phyloP scores from a whole-genome alignment of 306 rosid species.

The Astragalus membranaceus region DNA sequence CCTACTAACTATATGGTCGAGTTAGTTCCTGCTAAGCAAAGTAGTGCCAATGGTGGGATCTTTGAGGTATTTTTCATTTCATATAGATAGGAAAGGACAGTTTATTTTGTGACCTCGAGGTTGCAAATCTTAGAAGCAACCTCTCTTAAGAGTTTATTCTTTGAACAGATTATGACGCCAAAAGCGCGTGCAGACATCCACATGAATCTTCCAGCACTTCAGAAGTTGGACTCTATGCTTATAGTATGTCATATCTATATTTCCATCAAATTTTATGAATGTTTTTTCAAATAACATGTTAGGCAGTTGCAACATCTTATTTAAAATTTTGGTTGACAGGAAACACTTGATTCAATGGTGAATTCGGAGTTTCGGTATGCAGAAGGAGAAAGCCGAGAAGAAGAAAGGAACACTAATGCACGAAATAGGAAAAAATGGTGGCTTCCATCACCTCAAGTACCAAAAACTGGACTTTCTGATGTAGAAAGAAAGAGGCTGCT shows the following conservation, averaged over 20 bases:
- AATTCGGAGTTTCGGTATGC: conserved; percentile 81
- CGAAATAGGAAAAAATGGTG: conserved; percentile 72
- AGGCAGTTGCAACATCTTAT: background rate
- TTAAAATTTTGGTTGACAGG: conserved; percentile 39
- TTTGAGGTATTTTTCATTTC: too few relatives aligned
- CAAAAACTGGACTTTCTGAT: conserved; percentile 73
- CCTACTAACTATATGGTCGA: too few relatives aligned
- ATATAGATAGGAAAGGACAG: too few relatives aligned
- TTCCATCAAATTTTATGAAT: conserved; percentile 2
- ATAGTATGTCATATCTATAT: conserved; percentile 53
- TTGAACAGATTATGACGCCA: conserved; percentile 82
- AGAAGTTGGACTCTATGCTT: conserved; percentile 91
- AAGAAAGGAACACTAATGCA: conserved; percentile 44
- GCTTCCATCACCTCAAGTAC: conserved; percentile 84
- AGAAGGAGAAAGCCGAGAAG: conserved; percentile 79
- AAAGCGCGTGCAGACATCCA: conserved; percentile 88
- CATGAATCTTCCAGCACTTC: conserved; percentile 92
- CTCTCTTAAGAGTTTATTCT: too few relatives aligned
- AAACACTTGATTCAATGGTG: conserved; percentile 80
- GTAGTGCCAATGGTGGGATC: too few relatives aligned
- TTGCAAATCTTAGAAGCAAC: too few relatives aligned
- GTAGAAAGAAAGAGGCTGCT: too few relatives aligned
- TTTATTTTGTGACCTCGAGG: too few relatives aligned
- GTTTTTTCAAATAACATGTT: too few relatives aligned
- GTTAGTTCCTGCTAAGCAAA: too few relatives aligned